Percentiles rank a stretch among this genome's conserved stretches.
Evolutionary conservation across 805 yeast species (phyloP).

Genomic region (Metschnikowia arizonensis): DNA sequence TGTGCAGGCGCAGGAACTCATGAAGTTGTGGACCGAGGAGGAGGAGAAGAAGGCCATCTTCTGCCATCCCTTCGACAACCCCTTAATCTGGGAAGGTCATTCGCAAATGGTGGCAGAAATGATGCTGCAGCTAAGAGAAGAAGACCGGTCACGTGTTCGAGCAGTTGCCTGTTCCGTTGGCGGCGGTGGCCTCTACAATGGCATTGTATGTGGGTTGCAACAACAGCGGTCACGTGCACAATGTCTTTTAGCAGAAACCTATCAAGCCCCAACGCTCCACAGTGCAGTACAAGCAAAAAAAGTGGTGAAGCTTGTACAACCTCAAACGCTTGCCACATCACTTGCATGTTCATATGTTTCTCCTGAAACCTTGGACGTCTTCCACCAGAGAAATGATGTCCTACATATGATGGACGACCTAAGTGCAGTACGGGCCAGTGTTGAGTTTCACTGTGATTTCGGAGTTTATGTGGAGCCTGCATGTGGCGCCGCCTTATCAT

Average conservation of each 20-base stretch:
- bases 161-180: constrained; percentile 54
- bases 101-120: constrained; percentile 37
- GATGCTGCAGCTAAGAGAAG: constrained; percentile 23
- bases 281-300: constrained; percentile 45
- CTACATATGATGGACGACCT: constrained; percentile 41
- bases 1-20: constrained; percentile 31
- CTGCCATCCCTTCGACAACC: constrained; percentile 53
- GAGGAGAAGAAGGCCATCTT: constrained; percentile 35
- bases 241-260: constrained; percentile 51
- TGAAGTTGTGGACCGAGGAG: constrained; percentile 20
- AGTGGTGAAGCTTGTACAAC: constrained; percentile 42
- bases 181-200: constrained; percentile 56
- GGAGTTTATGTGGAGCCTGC: constrained; percentile 63
- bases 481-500: constrained; percentile 64
- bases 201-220: constrained; percentile 44
- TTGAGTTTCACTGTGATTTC: constrained; percentile 47
- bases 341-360: constrained; percentile 62
- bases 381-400: constrained; percentile 13
- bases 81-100: constrained; percentile 54
- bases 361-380: constrained; percentile 38
- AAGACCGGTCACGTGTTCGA: constrained; percentile 26
- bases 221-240: constrained; percentile 21
- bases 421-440: constrained; percentile 52
- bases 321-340: constrained; percentile 57
- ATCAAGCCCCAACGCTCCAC: constrained; percentile 57